Base-by-base conservation (phyloP, 2,329 filamentous ascomycete genomes). In the Sphaerulina musiva region DNA sequence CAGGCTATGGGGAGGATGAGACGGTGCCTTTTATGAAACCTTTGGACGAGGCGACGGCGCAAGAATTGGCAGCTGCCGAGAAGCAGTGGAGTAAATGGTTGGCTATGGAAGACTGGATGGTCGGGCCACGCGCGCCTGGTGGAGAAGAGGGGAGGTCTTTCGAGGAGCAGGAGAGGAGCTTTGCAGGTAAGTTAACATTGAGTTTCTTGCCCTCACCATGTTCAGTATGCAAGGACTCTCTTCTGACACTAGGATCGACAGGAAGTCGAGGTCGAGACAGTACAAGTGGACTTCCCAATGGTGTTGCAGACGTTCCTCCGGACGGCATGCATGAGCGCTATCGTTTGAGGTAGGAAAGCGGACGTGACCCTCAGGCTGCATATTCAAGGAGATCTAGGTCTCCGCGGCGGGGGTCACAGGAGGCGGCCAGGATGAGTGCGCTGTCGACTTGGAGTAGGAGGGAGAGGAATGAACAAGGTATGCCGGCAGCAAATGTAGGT, bases 101-200 rank as follows among this genome's bases (percentile, higher is more conserved):
- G 32, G 89, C 89, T 10, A 95, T 96, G 89, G 89, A 95, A 71
- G 92, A 96, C 70, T 97, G 92, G 92, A 95, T 95, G 90, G 76
- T 96, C n/a, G 91, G 91, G 2, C 87, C 88, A 1, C 76, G 88
- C 57, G 85, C 85, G 32, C 87, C 86, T 8, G 29, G 20, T 1
- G 38, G 29, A 20, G 38, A 45, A 17, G 39, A 39, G 31, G 46
- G 51, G 26, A 46, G 34, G 23, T 46, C 49, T 11, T 54, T 32
- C 32, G 46, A 42, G 14, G 26, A 49, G 6, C 32, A 29, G 6
- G 20, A 48, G 29, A 17, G 32, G 20, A 32, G 36, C 14, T 39
- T 34, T 31, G 43, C 38, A 47, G 41, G 48, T 47, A 29, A 47
- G 14, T 17, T 14, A 39, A 36, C 8, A 6, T 40, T 20, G 40